Base-by-base conservation (phyloP, 164 flowering plant genomes). In the Hamamelis virginiana region DNA sequence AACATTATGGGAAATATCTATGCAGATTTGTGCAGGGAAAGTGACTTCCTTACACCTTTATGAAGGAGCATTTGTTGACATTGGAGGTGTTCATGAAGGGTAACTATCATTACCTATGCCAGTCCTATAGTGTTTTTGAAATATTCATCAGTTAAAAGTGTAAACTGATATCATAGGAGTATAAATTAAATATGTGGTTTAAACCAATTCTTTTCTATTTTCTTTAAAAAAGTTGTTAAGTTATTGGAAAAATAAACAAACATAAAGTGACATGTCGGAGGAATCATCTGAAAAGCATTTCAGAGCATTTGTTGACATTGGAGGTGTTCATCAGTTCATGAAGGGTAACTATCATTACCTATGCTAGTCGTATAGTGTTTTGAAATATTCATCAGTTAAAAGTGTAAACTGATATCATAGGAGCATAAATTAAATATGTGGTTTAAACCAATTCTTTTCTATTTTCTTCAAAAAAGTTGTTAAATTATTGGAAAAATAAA, bases 71-170 rank as follows among this genome's bases (percentile, higher is more conserved):
- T 95, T 95, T 86, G 93, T 95, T 67, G 97, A 95, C 72, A 90
- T 95, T 76, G 99, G 97, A 74, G 94, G 99, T 50, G 97, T 92
- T 55, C 74, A 95, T 82, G 99, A 95, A 61, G 99, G 99, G 99
- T 95, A 85, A 74, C 52, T 51, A 23, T 21, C 18, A 28, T 59
- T 55, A 1, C 46, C 18, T 21, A 11, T 73, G 9, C n/a, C 11
- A 8, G 8, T 45, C 46, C 16, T 59, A 43, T 64, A 1, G 27
- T 55, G 25, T 53, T 4, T 12, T 38, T n/a, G 16, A 28, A 23
- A 22, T 52, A n/a, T 43, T 51, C n/a, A 13, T 47, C n/a, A 56
- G 18, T 57, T 57, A 33, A 57, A 57, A 56, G 26, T 21, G 59
- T 56, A 1, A 11, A 57, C 3, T 22, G 33, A 9, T 18, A 22